A percentile compares a stretch with the other conserved stretches of the same genome.
Evolutionary conservation across 2,329 filamentous ascomycete genomes (phyloP).

Genomic region (Microsporum audouinii): DNA sequence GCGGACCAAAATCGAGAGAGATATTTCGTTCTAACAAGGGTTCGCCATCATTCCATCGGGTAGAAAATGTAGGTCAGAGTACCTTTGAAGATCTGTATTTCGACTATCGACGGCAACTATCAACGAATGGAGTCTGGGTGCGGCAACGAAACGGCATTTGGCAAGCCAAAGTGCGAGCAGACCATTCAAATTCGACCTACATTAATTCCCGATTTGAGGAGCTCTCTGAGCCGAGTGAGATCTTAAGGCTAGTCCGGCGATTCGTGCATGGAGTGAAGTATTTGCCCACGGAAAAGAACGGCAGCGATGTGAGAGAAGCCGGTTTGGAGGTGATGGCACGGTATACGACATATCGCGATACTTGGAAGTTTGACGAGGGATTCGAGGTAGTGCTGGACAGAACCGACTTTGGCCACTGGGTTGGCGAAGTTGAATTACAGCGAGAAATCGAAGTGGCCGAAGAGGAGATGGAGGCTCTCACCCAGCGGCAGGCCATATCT

Average conservation of each 20-base stretch:
- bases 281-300: constrained; percentile 8
- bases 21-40: constrained; percentile 14
- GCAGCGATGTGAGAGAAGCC: neutral
- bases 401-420: constrained; percentile 24
- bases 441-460: constrained; percentile 8
- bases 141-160: constrained; percentile 18
- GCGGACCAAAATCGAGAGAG: constrained; percentile 9
- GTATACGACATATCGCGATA: constrained; percentile 20
- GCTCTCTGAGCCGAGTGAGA: constrained; percentile 13
- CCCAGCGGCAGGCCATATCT: constrained; percentile 4
- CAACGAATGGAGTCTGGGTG: constrained; percentile 19
- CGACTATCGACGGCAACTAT: constrained; percentile 16
- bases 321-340: constrained; percentile 18
- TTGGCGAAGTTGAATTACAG: constrained; percentile 26
- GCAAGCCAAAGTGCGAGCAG: constrained; percentile 19
- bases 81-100: constrained; percentile 22
- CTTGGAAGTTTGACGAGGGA: constrained; percentile 20
- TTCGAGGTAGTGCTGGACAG: constrained; percentile 22
- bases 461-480: constrained; percentile 2
- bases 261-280: neutral
- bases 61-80: constrained; percentile 13
- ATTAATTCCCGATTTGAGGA: constrained; percentile 21
- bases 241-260: constrained; percentile 11
- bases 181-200: constrained; percentile 9
- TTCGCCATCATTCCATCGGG: constrained; percentile 14